phyloP scores from a whole-genome alignment of 352 stramenopile species.

The Globisporangium irregulare region DNA sequence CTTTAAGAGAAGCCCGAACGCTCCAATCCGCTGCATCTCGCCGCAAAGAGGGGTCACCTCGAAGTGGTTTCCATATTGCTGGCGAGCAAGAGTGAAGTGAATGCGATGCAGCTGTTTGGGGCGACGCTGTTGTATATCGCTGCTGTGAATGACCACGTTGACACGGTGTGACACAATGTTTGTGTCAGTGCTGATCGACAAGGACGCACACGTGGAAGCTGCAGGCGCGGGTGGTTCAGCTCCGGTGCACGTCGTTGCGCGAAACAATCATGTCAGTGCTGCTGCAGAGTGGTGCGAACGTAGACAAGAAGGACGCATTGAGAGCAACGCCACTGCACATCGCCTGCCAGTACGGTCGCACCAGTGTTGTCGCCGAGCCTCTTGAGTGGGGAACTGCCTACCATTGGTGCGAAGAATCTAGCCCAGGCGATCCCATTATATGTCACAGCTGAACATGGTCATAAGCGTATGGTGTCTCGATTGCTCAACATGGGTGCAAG shows the following conservation, averaged over 20 bases:
- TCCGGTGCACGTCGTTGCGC: background rate
- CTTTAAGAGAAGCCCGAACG: too few species aligned
- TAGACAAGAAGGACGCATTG: background rate
- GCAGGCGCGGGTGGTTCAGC: background rate
- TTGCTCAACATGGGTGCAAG: background rate
- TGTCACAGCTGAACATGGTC: background rate
- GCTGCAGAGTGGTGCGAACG: background rate
- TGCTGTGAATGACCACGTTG: background rate
- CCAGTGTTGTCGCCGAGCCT: background rate
- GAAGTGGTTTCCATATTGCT: background rate
- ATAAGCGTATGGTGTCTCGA: background rate
- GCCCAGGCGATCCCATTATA: background rate
- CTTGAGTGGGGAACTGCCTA: background rate
- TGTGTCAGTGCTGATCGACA: background rate
- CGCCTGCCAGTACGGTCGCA: background rate
- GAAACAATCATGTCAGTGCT: background rate
- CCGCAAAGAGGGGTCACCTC: background rate
- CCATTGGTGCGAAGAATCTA: background rate
- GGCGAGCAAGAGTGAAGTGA: background rate
- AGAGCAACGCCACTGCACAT: background rate
- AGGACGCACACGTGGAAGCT: background rate
- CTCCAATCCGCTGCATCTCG: background rate
- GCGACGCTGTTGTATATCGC: background rate
- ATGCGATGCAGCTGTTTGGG: background rate
- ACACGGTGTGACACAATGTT: background rate